Base-by-base conservation (phyloP, 441 rosid species). In the Capsella rubella region DNA sequence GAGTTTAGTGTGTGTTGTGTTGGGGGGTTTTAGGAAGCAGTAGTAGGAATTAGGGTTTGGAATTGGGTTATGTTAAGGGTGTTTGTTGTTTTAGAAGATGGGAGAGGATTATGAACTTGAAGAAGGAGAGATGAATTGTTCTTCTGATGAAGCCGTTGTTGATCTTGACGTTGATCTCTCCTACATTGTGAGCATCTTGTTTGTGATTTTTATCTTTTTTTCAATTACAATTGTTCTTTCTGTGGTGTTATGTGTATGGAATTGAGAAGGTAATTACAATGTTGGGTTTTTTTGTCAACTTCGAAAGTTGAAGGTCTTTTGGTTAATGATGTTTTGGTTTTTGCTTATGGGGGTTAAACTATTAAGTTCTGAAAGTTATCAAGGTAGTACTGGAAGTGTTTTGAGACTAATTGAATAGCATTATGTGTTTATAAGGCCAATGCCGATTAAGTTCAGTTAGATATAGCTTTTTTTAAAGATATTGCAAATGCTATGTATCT, bases 121-220 rank as follows among this genome's bases (percentile, higher is more conserved):
- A 77, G 80, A 77, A 72, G 77, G 81, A 53, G 81, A 78, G 69
- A 18, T 72, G 57, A 5, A 46, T 42, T 67, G 64, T 72, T 66
- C 73, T 60, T 12, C 57, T 28, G n/a, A 16, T 59, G 54, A 70
- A 74, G 68, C n/a, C 10, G 50, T 60, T 67, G 35, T 43, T 77
- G 80, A 71, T 64, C 71, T 57, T 51, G 63, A 71, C 32, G 64
- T 71, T 71, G 73, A 78, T 78, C 60, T 78, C 53, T 66, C 77
- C 31, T 72, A 78, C 66, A 72, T 78, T 15, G 81, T 78, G 73
- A 72, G 81, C 25, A 11, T 64, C 73, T 66, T 66, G 35, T 72
- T 56, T 57, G 6, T 39, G 18, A 29, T 15, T 47, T 3, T 40
- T 52, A 25, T 10, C 13, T 32, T 32, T 32, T 32, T 32, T 32